Conservation (phyloP, 257 asterid genomes). For the Forsythia suspensa region DNA sequence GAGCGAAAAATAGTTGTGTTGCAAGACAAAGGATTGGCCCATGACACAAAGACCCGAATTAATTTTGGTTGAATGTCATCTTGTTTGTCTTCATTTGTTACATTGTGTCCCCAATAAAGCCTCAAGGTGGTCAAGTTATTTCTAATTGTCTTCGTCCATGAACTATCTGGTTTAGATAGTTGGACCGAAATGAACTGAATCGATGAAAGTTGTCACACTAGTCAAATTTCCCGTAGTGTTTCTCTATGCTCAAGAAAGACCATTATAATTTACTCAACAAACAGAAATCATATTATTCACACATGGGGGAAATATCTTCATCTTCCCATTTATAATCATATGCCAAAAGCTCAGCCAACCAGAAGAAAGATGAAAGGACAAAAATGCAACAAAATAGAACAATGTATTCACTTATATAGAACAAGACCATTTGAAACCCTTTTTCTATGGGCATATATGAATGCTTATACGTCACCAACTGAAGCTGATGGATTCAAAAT, state of each 20-base stretch:
- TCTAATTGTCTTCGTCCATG: no score
- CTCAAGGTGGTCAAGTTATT: no score
- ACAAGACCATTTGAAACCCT: background rate
- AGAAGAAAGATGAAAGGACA: background rate
- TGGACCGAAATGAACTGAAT: no score
- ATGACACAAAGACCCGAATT: no score
- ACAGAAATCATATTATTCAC: background rate
- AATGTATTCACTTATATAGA: background rate
- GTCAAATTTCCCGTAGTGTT: background rate
- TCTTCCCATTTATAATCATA: background rate
- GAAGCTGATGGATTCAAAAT: slow-evolving; percentile 84
- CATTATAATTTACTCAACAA: background rate
- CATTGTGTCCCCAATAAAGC: no score
- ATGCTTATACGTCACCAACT: slow-evolving; percentile 55
- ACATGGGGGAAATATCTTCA: background rate
- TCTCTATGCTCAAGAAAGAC: background rate
- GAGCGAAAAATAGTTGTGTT: no score
- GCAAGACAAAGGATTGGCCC: no score
- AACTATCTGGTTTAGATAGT: no score
- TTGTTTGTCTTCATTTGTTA: no score
- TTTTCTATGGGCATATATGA: background rate
- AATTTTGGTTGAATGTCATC: no score
- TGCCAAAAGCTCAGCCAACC: background rate
- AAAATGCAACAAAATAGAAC: background rate
- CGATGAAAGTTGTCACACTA: no score